Conservation (phyloP, 306 rosid species). For the Amphicarpaea edgeworthii region DNA sequence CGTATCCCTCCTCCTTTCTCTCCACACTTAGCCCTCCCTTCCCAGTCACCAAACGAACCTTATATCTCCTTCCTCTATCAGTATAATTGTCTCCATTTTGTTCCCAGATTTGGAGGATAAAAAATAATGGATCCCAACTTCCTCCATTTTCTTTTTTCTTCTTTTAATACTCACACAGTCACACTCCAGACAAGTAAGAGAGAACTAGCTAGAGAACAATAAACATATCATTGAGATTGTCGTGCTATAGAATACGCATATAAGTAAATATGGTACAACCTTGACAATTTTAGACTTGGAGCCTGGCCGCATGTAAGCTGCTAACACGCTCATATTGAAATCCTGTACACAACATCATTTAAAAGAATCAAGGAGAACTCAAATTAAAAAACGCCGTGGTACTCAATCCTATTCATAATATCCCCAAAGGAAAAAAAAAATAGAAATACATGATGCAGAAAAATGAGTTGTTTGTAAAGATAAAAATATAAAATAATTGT, state of each 20-base stretch:
- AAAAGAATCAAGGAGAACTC: constrained; percentile 33
- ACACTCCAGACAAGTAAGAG: constrained; percentile 8
- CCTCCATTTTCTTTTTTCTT: background rate
- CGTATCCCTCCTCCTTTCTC: too few species aligned
- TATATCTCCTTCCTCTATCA: too few species aligned
- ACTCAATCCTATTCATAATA: constrained; percentile 24
- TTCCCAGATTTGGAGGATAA: background rate
- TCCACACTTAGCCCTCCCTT: too few species aligned
- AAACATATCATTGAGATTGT: constrained; percentile 8
- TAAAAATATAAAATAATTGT: constrained; percentile 11
- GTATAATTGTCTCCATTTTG: constrained; percentile 11
- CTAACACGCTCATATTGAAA: constrained; percentile 85
- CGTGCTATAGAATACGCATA: constrained; percentile 33
- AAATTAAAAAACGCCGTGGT: constrained; percentile 28
- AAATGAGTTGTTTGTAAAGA: constrained; percentile 6
- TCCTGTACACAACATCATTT: constrained; percentile 60
- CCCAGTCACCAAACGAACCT: too few species aligned
- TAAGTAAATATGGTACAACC: constrained; percentile 52
- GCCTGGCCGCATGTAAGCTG: constrained; percentile 80
- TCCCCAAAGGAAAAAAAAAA: constrained; percentile 13
- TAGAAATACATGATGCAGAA: background rate
- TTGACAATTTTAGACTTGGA: constrained; percentile 81
- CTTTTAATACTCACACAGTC: constrained; percentile 13
- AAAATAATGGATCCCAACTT: constrained; percentile 16
- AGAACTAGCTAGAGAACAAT: constrained; percentile 1